Percentiles rank a stretch among this genome's conserved stretches.
Conservation (phyloP, 768 basidiomycete species). For the Lentinula lateritia region DNA sequence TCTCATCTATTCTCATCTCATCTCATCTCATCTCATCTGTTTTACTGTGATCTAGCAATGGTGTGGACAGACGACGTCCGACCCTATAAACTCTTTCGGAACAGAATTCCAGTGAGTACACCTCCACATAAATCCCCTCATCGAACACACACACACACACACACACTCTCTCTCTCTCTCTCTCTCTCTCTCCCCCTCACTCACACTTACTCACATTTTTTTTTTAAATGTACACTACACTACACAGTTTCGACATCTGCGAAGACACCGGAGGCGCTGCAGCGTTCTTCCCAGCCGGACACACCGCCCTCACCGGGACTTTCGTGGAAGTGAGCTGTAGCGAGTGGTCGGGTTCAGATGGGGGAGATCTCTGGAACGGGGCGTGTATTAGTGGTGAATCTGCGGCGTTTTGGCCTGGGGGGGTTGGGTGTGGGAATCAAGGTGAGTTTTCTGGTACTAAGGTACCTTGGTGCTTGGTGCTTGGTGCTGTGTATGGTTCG, state of each 20-base stretch:
- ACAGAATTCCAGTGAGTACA: constrained; percentile 44
- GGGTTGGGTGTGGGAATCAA: constrained; percentile 45
- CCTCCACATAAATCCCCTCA: too few relatives aligned
- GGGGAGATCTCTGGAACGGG: constrained; percentile 37
- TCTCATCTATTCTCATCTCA: too few relatives aligned
- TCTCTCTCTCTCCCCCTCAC: too few relatives aligned
- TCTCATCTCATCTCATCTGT: too few relatives aligned
- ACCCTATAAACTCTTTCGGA: constrained; percentile 36
- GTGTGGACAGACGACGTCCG: constrained; percentile 46
- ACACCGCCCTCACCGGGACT: constrained; percentile 46
- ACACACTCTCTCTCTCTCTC: too few relatives aligned
- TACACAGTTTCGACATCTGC: constrained; percentile 60
- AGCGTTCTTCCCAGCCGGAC: constrained; percentile 53
- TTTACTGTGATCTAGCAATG: constrained; percentile 26
- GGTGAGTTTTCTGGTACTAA: constrained; percentile 23
- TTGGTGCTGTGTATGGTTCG: too few relatives aligned
- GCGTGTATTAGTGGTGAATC: constrained; percentile 46
- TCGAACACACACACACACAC: too few relatives aligned
- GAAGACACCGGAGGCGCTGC: constrained; percentile 46
- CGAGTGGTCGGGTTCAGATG: constrained; percentile 53
- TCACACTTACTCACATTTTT: too few relatives aligned
- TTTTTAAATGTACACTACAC: too few relatives aligned
- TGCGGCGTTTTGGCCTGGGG: constrained; percentile 44
- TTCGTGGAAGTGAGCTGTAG: constrained; percentile 53
- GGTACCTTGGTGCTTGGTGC: neutral